Percentiles rank a stretch among this genome's conserved stretches.
Conservation (phyloP, 139 green algal genomes). For the Pedinophyceae sp. region DNA sequence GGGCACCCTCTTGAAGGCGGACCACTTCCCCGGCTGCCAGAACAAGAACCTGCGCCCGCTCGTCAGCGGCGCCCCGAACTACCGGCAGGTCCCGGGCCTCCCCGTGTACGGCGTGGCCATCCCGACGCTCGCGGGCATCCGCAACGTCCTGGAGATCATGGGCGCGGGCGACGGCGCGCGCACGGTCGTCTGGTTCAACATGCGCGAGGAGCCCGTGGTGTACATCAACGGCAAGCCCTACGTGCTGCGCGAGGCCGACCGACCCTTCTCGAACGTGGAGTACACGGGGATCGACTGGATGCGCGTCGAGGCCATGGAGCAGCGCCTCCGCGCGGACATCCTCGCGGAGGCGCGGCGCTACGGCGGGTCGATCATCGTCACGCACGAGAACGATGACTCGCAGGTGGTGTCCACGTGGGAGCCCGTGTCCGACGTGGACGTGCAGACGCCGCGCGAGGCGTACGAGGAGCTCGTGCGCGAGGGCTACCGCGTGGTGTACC, state of each 20-base stretch:
- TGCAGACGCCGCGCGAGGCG: slow-evolving; percentile 80
- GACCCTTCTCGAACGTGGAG: slow-evolving; percentile 89
- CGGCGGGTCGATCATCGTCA: slow-evolving; percentile 59
- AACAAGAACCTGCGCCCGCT: slow-evolving; percentile 77
- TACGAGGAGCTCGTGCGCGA: slow-evolving; percentile 37
- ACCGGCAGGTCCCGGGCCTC: slow-evolving; percentile 62
- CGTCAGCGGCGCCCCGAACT: slow-evolving; percentile 86
- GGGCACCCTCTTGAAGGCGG: slow-evolving; percentile 79
- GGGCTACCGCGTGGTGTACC: slow-evolving; percentile 68
- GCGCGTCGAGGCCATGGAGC: slow-evolving; percentile 85
- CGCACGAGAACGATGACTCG: slow-evolving; percentile 74
- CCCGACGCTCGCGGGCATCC: slow-evolving; percentile 66
- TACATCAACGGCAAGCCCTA: slow-evolving; percentile 84
- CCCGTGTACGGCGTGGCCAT: slow-evolving; percentile 89
- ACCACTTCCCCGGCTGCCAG: slow-evolving; percentile 83
- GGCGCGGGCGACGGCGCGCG: slow-evolving; percentile 34
- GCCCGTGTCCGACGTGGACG: slow-evolving; percentile 57
- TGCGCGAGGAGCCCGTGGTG: slow-evolving; percentile 89
- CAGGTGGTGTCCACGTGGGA: slow-evolving; percentile 56
- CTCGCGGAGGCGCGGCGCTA: slow-evolving; percentile 34
- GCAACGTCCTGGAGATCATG: slow-evolving; percentile 54
- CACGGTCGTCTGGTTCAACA: slow-evolving; percentile 81
- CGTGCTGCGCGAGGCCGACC: slow-evolving; percentile 77
- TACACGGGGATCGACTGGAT: slow-evolving; percentile 75
- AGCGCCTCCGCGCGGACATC: slow-evolving; percentile 59